A percentile compares a stretch with the other conserved stretches of the same genome.
phyloP scores from a whole-genome alignment of 495 filamentous ascomycete species.

The Xylaria palmicola region DNA sequence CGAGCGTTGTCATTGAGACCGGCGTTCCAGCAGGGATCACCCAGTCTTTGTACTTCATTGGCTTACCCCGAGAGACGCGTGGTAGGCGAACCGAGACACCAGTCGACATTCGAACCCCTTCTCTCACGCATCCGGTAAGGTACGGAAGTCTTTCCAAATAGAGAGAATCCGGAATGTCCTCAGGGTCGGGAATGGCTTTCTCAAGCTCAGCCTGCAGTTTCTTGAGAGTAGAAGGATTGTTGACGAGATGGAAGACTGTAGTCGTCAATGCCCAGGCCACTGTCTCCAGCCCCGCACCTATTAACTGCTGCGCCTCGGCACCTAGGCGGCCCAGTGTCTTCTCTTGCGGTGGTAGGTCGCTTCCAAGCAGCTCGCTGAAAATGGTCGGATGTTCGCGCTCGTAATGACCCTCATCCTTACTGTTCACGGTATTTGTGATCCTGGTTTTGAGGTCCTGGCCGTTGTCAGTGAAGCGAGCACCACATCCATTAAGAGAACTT shows the following conservation, averaged over 20 bases:
- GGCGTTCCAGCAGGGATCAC: slow-evolving; percentile 25
- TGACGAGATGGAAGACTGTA: slow-evolving; percentile 30
- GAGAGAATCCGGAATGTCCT: slow-evolving; percentile 16
- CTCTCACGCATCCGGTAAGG: slow-evolving; percentile 40
- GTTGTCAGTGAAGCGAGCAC: slow-evolving; percentile 2
- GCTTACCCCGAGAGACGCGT: slow-evolving; percentile 26
- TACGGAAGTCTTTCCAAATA: slow-evolving; percentile 38
- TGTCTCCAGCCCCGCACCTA: slow-evolving; percentile 43
- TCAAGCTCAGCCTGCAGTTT: slow-evolving; percentile 32
- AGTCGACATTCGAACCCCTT: slow-evolving; percentile 41
- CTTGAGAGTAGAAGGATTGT: slow-evolving; percentile 26
- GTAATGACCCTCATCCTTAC: background rate
- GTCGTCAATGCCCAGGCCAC: slow-evolving; percentile 32
- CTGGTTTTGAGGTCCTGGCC: background rate
- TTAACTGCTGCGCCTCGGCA: slow-evolving; percentile 33
- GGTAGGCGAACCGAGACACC: slow-evolving; percentile 42
- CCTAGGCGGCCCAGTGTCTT: slow-evolving; percentile 35
- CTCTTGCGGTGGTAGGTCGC: slow-evolving; percentile 35
- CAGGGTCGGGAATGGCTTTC: slow-evolving; percentile 17
- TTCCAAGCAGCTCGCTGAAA: slow-evolving; percentile 31
- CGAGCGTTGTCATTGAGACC: slow-evolving; percentile 26
- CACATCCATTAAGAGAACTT: background rate
- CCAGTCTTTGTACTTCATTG: slow-evolving; percentile 38
- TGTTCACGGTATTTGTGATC: background rate
- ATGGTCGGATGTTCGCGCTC: slow-evolving; percentile 1